Evolutionary conservation across 176 grass and related monocot genomes (phyloP).

Genomic region (Aegilops tauschii): DNA sequence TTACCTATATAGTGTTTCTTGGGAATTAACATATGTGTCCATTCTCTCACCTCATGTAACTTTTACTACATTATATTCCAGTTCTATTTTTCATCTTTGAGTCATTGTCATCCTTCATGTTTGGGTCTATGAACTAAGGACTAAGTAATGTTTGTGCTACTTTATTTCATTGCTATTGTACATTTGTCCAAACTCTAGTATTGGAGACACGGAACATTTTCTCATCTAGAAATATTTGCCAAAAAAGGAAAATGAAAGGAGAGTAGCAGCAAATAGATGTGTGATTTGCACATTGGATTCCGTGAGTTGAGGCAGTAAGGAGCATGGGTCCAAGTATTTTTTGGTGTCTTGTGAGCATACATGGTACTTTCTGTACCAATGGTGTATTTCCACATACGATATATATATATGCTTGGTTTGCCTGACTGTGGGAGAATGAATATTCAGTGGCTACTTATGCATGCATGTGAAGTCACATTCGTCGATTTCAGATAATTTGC

Average conservation of each 20-base stretch:
- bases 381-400: neutral
- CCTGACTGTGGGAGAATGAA: neutral
- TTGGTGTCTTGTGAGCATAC: conserved; percentile 28
- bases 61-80: neutral
- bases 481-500: too few relatives aligned
- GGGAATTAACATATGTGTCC: neutral
- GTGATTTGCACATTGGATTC: conserved; percentile 35
- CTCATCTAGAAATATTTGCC: neutral
- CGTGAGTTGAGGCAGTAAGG: neutral
- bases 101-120: neutral
- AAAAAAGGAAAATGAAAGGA: neutral
- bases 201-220: neutral
- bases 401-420: neutral
- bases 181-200: conserved; percentile 3
- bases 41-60: neutral
- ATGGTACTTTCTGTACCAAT: neutral
- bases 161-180: neutral
- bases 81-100: neutral
- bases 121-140: neutral
- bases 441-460: conserved; percentile 6
- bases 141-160: neutral
- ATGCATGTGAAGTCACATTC: conserved; percentile 9
- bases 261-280: conserved; percentile 20
- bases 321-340: conserved; percentile 16
- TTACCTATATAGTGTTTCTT: neutral